These are phyloP conservation scores for Chaetomium sp. DNA, from an alignment of 2,329 filamentous ascomycete genomes.

Conservation along the genomic window DNA sequence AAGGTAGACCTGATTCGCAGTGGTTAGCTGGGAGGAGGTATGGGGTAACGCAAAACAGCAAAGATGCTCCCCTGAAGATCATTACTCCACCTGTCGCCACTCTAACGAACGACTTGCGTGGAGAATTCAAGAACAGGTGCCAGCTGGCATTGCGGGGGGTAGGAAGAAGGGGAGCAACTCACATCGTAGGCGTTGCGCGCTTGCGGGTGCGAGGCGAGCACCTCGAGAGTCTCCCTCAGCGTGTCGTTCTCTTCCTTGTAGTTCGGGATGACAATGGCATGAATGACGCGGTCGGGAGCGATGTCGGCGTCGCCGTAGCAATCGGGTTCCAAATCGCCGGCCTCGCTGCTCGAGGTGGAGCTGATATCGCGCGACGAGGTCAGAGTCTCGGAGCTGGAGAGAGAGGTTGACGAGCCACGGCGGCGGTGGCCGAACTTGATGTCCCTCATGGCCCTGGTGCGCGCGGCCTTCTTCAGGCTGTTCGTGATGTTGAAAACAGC, in stretches of 20 bases:
- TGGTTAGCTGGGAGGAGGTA: constrained; percentile 26
- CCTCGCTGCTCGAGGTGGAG: constrained; percentile 54
- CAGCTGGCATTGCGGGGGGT: constrained; percentile 9
- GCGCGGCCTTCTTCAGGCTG: constrained; percentile 50
- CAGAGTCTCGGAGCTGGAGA: constrained; percentile 59
- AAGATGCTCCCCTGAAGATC: constrained; percentile 19
- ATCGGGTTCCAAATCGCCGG: constrained; percentile 54
- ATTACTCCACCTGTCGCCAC: constrained; percentile 18
- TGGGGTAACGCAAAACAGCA: constrained; percentile 23
- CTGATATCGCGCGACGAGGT: constrained; percentile 49
- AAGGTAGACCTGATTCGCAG: constrained; percentile 60
- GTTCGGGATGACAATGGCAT: constrained; percentile 71
- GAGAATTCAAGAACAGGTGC: constrained; percentile 1
- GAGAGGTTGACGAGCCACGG: constrained; percentile 56
- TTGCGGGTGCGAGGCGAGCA: constrained; percentile 67
- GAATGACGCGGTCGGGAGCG: constrained; percentile 54
- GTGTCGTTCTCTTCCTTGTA: constrained; percentile 74
- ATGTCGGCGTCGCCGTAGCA: constrained; percentile 49
- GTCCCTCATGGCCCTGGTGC: constrained; percentile 50
- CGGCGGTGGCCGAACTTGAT: constrained; percentile 52
- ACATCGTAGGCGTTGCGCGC: constrained; percentile 69
- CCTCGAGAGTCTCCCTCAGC: constrained; percentile 67
- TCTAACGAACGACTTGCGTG: constrained; percentile 10
- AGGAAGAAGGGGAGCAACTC: constrained; percentile 43
- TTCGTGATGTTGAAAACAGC: constrained; percentile 61